Conservation (phyloP, 306 rosid species). For the Rosa persica region DNA sequence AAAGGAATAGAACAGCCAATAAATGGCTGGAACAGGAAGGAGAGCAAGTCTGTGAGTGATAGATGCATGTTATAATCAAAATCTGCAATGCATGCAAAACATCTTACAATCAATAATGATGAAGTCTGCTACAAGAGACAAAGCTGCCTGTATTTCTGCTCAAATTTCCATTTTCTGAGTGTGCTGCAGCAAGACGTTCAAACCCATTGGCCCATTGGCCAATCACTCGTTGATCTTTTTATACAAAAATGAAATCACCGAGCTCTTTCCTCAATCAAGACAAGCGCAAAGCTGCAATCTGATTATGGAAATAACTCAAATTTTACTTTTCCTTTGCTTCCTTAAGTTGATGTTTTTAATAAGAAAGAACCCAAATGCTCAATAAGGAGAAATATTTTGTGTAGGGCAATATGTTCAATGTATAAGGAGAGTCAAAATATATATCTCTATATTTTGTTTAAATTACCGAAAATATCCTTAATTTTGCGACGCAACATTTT, state of each 20-base stretch:
- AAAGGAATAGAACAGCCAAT: not conserved
- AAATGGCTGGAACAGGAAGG: not conserved
- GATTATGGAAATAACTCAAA: not conserved
- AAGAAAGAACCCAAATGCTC: not conserved
- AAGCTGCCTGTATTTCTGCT: not conserved
- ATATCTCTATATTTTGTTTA: too few relatives aligned
- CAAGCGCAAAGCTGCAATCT: constrained; percentile 14
- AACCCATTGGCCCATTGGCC: not conserved
- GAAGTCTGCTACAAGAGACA: not conserved
- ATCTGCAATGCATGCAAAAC: not conserved
- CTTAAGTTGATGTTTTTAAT: not conserved
- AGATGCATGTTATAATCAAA: not conserved
- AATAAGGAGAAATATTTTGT: not conserved
- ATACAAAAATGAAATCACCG: constrained; percentile 11
- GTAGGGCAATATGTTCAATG: not conserved
- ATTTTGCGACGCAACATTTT: rapidly evolving
- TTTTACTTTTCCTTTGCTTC: not conserved
- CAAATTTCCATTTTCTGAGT: not conserved
- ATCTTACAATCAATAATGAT: not conserved
- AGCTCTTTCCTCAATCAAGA: not conserved
- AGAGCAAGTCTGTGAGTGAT: not conserved
- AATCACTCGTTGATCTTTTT: not conserved
- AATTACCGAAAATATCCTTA: not conserved
- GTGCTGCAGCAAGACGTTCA: not conserved
- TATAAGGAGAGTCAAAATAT: too few relatives aligned